These are phyloP conservation scores for Colletotrichum acutatum DNA, from an alignment of 2,329 filamentous ascomycete genomes.

Conservation along the genomic window DNA sequence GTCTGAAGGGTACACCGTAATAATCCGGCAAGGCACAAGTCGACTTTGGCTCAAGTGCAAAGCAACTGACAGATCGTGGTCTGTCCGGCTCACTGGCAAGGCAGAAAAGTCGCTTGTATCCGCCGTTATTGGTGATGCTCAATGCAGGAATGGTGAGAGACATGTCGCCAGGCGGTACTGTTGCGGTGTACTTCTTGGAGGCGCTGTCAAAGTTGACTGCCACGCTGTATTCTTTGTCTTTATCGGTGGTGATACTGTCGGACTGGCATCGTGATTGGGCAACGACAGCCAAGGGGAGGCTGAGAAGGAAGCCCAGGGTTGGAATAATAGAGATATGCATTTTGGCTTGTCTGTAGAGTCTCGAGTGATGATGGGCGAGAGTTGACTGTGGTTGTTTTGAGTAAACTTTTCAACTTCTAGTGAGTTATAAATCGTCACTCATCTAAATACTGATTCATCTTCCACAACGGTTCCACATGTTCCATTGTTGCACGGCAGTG, in stretches of 20 bases:
- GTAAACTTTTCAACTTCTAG: too few species aligned
- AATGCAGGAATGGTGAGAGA: background rate
- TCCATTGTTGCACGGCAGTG: background rate
- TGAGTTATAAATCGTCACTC: background rate
- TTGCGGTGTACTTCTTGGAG: background rate
- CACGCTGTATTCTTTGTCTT: background rate
- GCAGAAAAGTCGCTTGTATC: background rate
- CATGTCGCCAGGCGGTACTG: background rate
- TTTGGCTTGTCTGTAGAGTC: background rate
- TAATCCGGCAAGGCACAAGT: background rate
- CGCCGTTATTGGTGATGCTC: background rate
- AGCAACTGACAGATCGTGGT: conserved; percentile 1
- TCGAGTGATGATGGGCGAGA: too few species aligned
- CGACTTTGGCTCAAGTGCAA: background rate
- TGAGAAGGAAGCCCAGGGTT: background rate
- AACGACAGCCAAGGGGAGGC: background rate
- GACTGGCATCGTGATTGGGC: background rate
- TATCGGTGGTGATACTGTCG: background rate
- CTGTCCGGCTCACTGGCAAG: background rate
- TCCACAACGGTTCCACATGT: background rate
- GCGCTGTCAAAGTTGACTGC: background rate
- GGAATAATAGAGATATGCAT: background rate
- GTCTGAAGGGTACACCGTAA: background rate
- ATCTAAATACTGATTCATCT: background rate
- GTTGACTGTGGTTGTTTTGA: too few species aligned